Evolutionary conservation across 495 filamentous ascomycete genomes (phyloP).

Genomic region (Penicillium turbatum): DNA sequence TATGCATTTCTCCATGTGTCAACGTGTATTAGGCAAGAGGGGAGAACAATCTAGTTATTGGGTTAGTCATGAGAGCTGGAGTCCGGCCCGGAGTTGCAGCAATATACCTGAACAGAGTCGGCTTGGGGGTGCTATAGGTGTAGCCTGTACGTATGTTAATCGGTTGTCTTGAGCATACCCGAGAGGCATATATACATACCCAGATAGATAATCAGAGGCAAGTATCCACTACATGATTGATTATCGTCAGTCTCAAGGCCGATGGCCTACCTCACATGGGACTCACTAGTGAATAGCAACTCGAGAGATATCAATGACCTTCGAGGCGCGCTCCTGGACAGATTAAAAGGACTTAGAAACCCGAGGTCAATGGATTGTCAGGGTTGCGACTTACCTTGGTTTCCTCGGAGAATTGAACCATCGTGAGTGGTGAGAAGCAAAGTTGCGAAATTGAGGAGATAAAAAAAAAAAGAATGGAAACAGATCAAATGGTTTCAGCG

Average conservation of each 20-base stretch:
- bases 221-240: slow-evolving; percentile 62
- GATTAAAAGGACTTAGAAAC: slow-evolving; percentile 11
- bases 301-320: slow-evolving; percentile 88
- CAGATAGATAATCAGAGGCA: slow-evolving; percentile 94
- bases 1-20: background rate
- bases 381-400: slow-evolving; percentile 65
- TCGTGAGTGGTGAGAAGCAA: slow-evolving; percentile 23
- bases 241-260: background rate
- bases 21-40: slow-evolving; percentile 52
- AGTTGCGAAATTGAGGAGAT: background rate
- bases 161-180: background rate
- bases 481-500: background rate
- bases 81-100: background rate
- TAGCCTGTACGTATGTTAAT: slow-evolving; percentile 59
- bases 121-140: slow-evolving; percentile 85
- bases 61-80: slow-evolving; percentile 14
- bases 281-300: slow-evolving; percentile 93
- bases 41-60: slow-evolving; percentile 58
- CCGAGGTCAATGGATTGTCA: background rate
- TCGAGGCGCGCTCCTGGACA: slow-evolving; percentile 86
- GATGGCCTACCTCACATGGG: background rate
- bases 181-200: slow-evolving; percentile 51
- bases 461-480: background rate
- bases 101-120: slow-evolving; percentile 80
- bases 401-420: slow-evolving; percentile 93